phyloP scores from a whole-genome alignment of 169 alveolate species.

The Eimeria zaria region DNA sequence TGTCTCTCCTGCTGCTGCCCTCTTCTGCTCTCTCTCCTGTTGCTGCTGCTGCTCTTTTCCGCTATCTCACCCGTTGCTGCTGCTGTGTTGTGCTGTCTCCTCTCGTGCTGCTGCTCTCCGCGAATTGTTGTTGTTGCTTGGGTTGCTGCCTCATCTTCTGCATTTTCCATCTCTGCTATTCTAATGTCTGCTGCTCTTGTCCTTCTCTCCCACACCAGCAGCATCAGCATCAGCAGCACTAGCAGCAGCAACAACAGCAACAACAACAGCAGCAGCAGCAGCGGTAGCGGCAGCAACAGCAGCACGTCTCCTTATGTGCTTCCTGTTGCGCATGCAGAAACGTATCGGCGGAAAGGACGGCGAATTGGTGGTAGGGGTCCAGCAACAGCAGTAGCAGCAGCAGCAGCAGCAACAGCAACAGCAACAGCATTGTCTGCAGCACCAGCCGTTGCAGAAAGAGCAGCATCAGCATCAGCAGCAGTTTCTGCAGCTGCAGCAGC shows the following conservation, averaged over 20 bases:
- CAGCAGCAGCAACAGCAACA: constrained; percentile 4
- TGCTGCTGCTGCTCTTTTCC: neutral
- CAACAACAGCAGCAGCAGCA: constrained; percentile 9
- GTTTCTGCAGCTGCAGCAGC: neutral
- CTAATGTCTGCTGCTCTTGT: neutral
- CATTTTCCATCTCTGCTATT: neutral
- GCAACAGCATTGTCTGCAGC: constrained; percentile 5
- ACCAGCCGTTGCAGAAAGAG: neutral
- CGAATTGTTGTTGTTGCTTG: neutral
- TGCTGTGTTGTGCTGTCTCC: too few species aligned
- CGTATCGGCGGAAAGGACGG: constrained; percentile 19
- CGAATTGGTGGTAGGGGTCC: constrained; percentile 1
- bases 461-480: constrained; percentile 23
- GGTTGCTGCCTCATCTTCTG: neutral
- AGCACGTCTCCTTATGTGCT: neutral
- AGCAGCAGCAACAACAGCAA: neutral
- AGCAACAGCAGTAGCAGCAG: constrained; percentile 14
- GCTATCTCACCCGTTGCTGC: too few species aligned
- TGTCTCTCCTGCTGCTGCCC: neutral
- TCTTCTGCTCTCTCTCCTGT: neutral
- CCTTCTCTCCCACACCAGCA: too few species aligned
- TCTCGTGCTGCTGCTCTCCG: neutral
- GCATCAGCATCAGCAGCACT: too few species aligned
- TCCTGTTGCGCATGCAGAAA: constrained; percentile 2
- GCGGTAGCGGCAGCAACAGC: constrained; percentile 40